phyloP scores from a whole-genome alignment of 2,329 filamentous ascomycete genomes.

The Penicillium sp. region DNA sequence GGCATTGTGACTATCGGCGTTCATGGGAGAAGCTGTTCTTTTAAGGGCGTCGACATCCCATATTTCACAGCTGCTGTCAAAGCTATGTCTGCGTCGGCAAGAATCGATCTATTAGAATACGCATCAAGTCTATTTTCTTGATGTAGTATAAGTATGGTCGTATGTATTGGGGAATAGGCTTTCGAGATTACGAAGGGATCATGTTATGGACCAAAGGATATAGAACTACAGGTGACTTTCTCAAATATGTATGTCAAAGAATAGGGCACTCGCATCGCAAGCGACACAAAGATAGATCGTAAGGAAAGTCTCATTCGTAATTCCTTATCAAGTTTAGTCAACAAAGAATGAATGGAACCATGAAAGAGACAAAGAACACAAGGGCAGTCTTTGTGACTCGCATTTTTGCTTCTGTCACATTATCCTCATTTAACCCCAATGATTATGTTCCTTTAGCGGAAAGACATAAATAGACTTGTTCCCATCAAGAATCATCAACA shows the following conservation, averaged over 20 bases:
- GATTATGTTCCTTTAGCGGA: background rate
- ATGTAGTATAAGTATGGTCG: background rate
- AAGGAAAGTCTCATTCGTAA: background rate
- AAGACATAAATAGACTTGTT: background rate
- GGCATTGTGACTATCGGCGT: constrained; percentile 19
- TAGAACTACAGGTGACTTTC: too few relatives aligned
- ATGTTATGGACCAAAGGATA: too few relatives aligned
- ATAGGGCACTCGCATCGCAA: too few relatives aligned
- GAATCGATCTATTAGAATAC: constrained; percentile 19
- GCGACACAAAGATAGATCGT: too few relatives aligned
- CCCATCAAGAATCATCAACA: background rate
- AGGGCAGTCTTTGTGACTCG: background rate
- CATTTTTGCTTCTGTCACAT: background rate
- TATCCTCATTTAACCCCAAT: background rate
- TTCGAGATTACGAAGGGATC: too few relatives aligned
- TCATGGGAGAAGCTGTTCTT: constrained; percentile 19
- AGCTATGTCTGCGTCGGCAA: constrained; percentile 14
- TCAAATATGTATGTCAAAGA: too few relatives aligned
- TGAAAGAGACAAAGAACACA: background rate
- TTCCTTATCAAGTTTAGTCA: background rate
- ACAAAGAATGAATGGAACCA: background rate
- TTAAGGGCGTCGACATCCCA: constrained; percentile 22
- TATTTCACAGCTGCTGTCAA: constrained; percentile 21
- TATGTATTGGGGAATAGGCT: too few relatives aligned
- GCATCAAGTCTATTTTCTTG: constrained; percentile 7